Conservation (phyloP, 2,329 filamentous ascomycete genomes). For the Fusarium virguliforme region DNA sequence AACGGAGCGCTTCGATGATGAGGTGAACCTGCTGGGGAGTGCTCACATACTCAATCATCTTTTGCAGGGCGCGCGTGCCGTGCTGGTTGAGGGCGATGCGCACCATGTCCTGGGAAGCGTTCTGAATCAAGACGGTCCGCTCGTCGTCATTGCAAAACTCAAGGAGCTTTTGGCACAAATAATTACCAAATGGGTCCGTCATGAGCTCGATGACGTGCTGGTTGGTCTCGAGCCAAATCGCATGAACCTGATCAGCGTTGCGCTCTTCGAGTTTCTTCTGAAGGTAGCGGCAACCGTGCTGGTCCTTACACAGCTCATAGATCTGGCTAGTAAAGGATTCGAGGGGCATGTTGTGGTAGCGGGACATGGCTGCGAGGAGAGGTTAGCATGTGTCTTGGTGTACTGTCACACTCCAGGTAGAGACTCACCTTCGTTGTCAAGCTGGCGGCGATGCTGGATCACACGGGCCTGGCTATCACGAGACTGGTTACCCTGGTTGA, state of each 20-base stretch:
- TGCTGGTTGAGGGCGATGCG: slow-evolving; percentile 97
- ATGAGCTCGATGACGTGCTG: slow-evolving; percentile 96
- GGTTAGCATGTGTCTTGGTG: slow-evolving; percentile 50
- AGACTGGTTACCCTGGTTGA: slow-evolving; percentile 68
- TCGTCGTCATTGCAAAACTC: slow-evolving; percentile 97
- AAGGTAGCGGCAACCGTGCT: slow-evolving; percentile 96
- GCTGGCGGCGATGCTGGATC: slow-evolving; percentile 81
- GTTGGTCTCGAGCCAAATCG: slow-evolving; percentile 96
- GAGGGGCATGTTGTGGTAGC: slow-evolving; percentile 86
- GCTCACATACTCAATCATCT: slow-evolving; percentile 98
- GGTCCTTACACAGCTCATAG: slow-evolving; percentile 94
- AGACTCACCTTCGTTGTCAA: slow-evolving; percentile 78
- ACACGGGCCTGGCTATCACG: slow-evolving; percentile 84
- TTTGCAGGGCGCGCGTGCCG: slow-evolving; percentile 95
- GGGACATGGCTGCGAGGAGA: slow-evolving; percentile 73
- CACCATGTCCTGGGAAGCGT: slow-evolving; percentile 89
- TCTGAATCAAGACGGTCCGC: slow-evolving; percentile 92
- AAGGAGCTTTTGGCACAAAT: slow-evolving; percentile 97
- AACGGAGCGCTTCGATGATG: slow-evolving; percentile 87
- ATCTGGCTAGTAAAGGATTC: slow-evolving; percentile 88
- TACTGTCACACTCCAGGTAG: background rate
- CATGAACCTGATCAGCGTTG: slow-evolving; percentile 84
- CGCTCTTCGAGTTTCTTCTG: slow-evolving; percentile 98
- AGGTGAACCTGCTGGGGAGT: slow-evolving; percentile 87
- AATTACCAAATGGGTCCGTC: slow-evolving; percentile 99